Conservation (phyloP, 768 basidiomycete genomes). For the Lentinula detonsa region DNA sequence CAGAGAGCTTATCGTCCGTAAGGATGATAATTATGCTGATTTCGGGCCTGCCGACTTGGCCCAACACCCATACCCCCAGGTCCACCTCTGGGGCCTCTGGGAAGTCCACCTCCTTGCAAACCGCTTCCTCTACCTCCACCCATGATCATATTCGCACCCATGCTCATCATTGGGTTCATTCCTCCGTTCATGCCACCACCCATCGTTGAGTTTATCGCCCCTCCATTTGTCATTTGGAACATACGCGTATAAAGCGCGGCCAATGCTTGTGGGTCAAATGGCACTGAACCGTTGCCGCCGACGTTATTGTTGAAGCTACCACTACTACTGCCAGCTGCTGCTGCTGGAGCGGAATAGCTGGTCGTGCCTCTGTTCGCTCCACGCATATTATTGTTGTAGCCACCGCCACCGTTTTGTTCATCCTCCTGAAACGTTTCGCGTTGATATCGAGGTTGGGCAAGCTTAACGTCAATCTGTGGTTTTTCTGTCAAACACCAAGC, state of each 20-base stretch:
- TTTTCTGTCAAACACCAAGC: not conserved
- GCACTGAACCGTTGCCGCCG: conserved; percentile 27
- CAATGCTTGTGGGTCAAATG: conserved; percentile 91
- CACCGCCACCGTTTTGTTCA: conserved; percentile 39
- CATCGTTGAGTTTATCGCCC: conserved; percentile 51
- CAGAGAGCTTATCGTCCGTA: conserved; percentile 1
- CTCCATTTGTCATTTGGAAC: conserved; percentile 75
- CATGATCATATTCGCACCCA: not conserved
- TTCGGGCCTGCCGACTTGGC: not conserved
- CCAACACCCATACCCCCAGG: conserved; percentile 2
- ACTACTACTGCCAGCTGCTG: conserved; percentile 18
- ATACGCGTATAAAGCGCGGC: conserved; percentile 93
- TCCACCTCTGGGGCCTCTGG: not conserved
- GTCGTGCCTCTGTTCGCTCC: conserved; percentile 3
- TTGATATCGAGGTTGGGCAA: conserved; percentile 87
- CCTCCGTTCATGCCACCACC: conserved; percentile 8
- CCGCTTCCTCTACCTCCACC: not conserved
- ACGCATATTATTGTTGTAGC: conserved; percentile 12
- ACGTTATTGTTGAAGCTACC: conserved; percentile 26
- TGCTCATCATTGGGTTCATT: not conserved
- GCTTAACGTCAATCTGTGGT: conserved; percentile 89
- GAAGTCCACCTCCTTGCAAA: not conserved
- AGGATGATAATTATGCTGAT: conserved; percentile 6
- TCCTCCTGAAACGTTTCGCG: conserved; percentile 61
- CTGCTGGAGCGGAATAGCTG: conserved; percentile 16